Base-by-base conservation (phyloP, 2,329 filamentous ascomycete species). In the Xylaria sp. region DNA sequence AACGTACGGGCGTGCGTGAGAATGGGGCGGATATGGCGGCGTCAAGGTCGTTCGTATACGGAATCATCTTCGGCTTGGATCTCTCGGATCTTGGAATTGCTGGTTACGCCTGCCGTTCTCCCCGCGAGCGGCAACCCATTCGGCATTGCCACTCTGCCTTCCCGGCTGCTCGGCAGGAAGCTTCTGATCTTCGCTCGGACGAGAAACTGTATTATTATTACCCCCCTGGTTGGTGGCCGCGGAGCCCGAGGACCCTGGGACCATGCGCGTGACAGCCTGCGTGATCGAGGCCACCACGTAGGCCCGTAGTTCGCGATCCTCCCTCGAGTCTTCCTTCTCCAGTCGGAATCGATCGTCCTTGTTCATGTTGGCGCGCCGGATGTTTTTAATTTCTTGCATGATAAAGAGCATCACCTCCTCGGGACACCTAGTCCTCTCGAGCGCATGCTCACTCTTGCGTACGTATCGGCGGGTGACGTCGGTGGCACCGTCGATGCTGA, bases 371-470 rank as follows among this genome's bases (percentile, higher is more conserved):
- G 85, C 82, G 47, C 94, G 87, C 66, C 93, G 89, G 66, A 93
- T 84, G 58, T 86, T 85, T 66, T 90, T 90, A 68, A 99, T 94
- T 76, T 97, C 94, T 64, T 92, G 87, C 75, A 94, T 88, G 59
- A 97, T 91, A 78, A 92, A 92, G 16, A 96, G 82, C 57, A 97
- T 81, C 5, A 96, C 93, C 60, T 94, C 90, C 72, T 99, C 94
- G 0, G 93, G 86, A 63, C 90, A 92, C 64, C 86, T 84, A 62
- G 81, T 91, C 60, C 94, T 87, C 59, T 90, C 85, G n/a, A 83
- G 78, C 29, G 90, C 87, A 64, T 90, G 82, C 62, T 88, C 85
- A 56, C 78, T 79, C 72, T 91, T 90, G 63, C 89, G 89, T 11
- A 88, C 85, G 56, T 89, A 88, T 63, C 85, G 79, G 38, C 84